Evolutionary conservation across 805 yeast species (phyloP), one percentile per base, ranked within the genome.

Genomic region (Metahyphopichia silvanorum): DNA sequence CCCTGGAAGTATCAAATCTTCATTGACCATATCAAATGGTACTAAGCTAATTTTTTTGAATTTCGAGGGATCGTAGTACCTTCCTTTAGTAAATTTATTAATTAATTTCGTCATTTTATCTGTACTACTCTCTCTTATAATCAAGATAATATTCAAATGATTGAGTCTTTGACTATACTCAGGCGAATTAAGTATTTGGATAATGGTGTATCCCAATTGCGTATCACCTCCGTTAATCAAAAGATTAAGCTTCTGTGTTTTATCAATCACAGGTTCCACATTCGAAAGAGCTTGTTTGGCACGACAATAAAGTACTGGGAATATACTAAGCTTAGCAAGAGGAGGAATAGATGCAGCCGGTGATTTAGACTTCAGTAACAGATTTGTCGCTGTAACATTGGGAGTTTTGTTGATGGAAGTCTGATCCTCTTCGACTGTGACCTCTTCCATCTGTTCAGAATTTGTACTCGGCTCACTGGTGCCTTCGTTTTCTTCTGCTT

Each of bases 221-320:
- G 72, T 64, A 36, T 66, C 70, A 3, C 62, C 73, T 16, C 73
- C 73, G 43, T 66, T 65, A 36, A 67, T 61, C 21, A 67, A 44
- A 11, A 67, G 38, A 31, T 50, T 60, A 6, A 61, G 60, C 14
- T 43, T 39, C 3, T 35, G 35, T 5, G 42, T 43, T 5, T 33
- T 33, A 11, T 31, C 28, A 10, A 40, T 34, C 2, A 39, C 33
- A 4, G 38, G 23, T 12, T 50, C 51, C 34, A 60, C 39, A 36
- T 58, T 53, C 5, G 47, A 34, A 17, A 64, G 49, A 1, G 61
- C 53, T 33, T 61, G 67, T 32, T 60, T 60, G 15, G 69, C 66
- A 17, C 64, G 49, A 36, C 65, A 60, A 38, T 57, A 67, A 21
- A 54, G 46, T 10, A 59, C 48, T 1, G 67, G 63, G 29, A 63